Percentiles rank a stretch among this genome's conserved stretches.
phyloP scores from a whole-genome alignment of 2,329 filamentous ascomycete genomes.

The Epichloe uncinata region DNA sequence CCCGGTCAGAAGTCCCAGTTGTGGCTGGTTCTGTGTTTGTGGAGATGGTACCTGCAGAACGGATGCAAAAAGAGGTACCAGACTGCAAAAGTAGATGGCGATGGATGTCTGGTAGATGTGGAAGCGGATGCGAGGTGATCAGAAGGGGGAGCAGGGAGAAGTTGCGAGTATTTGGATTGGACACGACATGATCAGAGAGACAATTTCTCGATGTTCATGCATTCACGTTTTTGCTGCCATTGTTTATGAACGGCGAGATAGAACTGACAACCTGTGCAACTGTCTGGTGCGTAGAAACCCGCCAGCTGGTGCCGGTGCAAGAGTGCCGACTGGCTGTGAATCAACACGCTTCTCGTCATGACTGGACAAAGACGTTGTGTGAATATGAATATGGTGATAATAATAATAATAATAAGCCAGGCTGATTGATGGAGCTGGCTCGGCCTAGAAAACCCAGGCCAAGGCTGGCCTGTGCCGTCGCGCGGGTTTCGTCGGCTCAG shows the following conservation, averaged over 20 bases:
- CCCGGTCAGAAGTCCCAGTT: not conserved
- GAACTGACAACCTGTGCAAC: not conserved
- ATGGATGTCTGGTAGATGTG: not conserved
- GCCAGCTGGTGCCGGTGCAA: not conserved
- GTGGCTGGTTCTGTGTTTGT: not conserved
- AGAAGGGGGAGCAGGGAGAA: not conserved
- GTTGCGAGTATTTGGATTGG: not conserved
- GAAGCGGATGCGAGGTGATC: not conserved
- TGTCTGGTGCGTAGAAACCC: not conserved
- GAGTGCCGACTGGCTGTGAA: not conserved
- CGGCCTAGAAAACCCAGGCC: not conserved
- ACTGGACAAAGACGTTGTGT: not conserved
- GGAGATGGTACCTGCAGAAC: not conserved
- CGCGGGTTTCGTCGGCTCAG: conserved; percentile 24
- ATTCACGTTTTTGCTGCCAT: not conserved
- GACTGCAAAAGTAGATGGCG: not conserved
- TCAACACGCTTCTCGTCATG: not conserved
- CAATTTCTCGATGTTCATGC: not conserved
- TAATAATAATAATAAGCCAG: too few species aligned
- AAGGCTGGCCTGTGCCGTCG: not conserved
- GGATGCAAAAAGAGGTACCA: not conserved
- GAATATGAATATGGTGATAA: not conserved
- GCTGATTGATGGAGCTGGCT: not conserved
- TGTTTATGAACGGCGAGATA: not conserved
- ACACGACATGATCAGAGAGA: not conserved